Evolutionary conservation across 2,329 filamentous ascomycete genomes (phyloP).

Genomic region (Cercospora sp.): DNA sequence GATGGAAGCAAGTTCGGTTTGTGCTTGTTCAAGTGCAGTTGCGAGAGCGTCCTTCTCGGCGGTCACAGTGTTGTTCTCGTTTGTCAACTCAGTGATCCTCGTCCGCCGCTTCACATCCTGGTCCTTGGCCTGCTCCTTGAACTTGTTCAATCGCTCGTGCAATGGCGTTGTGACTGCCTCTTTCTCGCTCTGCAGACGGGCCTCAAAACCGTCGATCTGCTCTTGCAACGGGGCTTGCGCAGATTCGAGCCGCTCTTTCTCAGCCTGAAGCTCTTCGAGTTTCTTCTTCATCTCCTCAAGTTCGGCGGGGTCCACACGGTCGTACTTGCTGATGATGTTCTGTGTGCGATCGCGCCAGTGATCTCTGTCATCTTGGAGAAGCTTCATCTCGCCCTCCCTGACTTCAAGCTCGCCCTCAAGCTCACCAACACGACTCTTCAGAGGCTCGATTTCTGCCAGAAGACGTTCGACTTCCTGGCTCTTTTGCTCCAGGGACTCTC

Average conservation of each 20-base stretch:
- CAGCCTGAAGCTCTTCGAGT: conserved; percentile 57
- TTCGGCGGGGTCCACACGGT: conserved; percentile 89
- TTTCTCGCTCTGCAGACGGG: conserved; percentile 40
- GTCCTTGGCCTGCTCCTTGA: conserved; percentile 60
- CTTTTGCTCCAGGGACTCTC: conserved; percentile 74
- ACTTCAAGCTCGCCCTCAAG: conserved; percentile 78
- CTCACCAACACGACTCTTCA: conserved; percentile 77
- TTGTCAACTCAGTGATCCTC: conserved; percentile 55
- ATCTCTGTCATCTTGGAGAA: conserved; percentile 88
- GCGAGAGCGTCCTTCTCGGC: conserved; percentile 61
- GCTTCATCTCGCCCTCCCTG: conserved; percentile 82
- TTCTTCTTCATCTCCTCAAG: conserved; percentile 84
- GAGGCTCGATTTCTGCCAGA: conserved; percentile 72
- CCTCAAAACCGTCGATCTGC: conserved; percentile 51
- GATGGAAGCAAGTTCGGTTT: conserved; percentile 24
- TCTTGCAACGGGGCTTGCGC: conserved; percentile 54
- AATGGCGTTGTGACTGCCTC: conserved; percentile 31
- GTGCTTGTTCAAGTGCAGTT: conserved; percentile 28
- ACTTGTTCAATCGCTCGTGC: conserved; percentile 36
- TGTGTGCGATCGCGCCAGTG: conserved; percentile 95
- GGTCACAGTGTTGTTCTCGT: conserved; percentile 32
- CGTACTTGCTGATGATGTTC: conserved; percentile 93
- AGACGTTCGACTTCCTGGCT: conserved; percentile 72
- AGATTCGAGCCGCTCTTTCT: conserved; percentile 55
- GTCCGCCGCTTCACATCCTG: conserved; percentile 32